Conservation (phyloP, 495 filamentous ascomycete species). For the Umbilicaria muhlenbergii region DNA sequence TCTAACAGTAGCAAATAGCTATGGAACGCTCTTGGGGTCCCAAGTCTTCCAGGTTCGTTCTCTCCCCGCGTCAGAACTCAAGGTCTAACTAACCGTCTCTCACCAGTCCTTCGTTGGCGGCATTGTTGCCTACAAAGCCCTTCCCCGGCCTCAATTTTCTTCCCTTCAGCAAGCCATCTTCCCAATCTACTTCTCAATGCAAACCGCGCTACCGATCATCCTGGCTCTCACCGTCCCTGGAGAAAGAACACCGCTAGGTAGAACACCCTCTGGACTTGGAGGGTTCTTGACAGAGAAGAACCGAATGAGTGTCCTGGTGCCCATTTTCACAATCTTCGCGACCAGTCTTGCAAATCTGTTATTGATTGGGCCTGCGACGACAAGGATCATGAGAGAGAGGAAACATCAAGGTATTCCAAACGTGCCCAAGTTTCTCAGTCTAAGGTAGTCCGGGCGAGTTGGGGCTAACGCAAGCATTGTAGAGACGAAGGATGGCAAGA, state of each 20-base stretch:
- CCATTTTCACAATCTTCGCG: constrained; percentile 47
- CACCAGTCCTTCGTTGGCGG: constrained; percentile 66
- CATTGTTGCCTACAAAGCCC: constrained; percentile 52
- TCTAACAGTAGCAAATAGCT: constrained; percentile 33
- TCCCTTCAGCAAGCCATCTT: constrained; percentile 64
- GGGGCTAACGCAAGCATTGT: background rate
- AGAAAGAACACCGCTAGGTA: constrained; percentile 13
- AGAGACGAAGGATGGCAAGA: constrained; percentile 74
- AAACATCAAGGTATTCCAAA: constrained; percentile 50
- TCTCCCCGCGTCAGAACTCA: background rate
- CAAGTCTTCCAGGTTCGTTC: constrained; percentile 58
- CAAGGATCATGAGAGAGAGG: constrained; percentile 53
- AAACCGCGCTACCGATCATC: constrained; percentile 54
- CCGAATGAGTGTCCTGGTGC: constrained; percentile 41
- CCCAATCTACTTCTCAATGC: constrained; percentile 73
- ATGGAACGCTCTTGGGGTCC: constrained; percentile 63
- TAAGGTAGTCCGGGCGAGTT: background rate
- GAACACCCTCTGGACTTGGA: constrained; percentile 24
- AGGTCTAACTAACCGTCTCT: background rate
- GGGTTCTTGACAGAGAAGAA: constrained; percentile 41
- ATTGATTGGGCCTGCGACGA: constrained; percentile 56
- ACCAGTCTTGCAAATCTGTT: constrained; percentile 50
- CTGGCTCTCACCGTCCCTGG: constrained; percentile 70
- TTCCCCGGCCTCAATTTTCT: constrained; percentile 67
- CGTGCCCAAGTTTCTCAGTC: background rate